Conservation (phyloP, 257 asterid species). For the Lithospermum erythrorhizon region DNA sequence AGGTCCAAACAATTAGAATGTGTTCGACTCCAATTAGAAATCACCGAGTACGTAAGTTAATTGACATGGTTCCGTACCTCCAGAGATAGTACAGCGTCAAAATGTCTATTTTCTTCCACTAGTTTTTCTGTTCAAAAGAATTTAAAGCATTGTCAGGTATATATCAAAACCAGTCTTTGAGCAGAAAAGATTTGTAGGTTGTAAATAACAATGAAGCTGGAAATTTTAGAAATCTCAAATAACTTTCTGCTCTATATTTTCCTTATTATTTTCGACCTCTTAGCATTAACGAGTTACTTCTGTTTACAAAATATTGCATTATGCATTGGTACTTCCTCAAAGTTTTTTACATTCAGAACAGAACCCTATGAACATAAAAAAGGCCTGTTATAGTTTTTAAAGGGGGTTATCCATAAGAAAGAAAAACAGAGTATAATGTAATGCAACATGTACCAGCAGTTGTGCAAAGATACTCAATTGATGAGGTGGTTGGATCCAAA, state of each 20-base stretch:
- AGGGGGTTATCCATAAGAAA: slow-evolving; percentile 6
- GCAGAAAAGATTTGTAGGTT: not conserved
- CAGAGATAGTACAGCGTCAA: slow-evolving; percentile 80
- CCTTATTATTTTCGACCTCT: not conserved
- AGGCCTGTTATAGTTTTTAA: not conserved
- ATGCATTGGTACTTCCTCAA: not conserved
- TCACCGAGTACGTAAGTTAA: not conserved
- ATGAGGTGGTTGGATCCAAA: slow-evolving; percentile 66
- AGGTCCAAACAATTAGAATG: not conserved
- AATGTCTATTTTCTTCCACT: slow-evolving; percentile 75
- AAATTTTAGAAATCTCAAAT: no score
- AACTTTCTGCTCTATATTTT: not conserved
- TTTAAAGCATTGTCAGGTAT: slow-evolving; percentile 8
- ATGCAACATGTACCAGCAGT: slow-evolving; percentile 70
- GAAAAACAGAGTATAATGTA: slow-evolving; percentile 8
- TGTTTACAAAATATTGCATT: not conserved
- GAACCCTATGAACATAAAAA: not conserved
- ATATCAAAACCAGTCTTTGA: not conserved
- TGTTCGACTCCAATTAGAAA: not conserved
- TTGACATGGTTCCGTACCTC: slow-evolving; percentile 39
- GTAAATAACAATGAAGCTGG: no score
- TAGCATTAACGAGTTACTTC: not conserved
- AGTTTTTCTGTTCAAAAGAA: slow-evolving; percentile 52
- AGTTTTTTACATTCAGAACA: not conserved
- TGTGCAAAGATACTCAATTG: slow-evolving; percentile 74